Conservation (phyloP, 345 rosid species). For the Salix viminalis region DNA sequence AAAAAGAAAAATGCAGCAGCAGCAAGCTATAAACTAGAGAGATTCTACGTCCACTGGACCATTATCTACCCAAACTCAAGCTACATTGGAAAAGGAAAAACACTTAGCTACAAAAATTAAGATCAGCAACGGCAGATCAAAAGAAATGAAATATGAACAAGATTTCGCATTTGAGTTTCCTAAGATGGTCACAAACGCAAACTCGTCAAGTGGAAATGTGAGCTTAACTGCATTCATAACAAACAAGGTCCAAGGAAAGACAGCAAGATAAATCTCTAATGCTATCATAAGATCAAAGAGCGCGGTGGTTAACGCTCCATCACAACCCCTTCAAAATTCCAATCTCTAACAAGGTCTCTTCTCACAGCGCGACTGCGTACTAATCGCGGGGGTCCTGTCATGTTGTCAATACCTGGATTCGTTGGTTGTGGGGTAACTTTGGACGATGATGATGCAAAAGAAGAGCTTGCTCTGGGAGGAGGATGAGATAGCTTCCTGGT, state of each 20-base stretch:
- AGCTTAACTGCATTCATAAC: slow-evolving; percentile 22
- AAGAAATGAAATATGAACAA: slow-evolving; percentile 8
- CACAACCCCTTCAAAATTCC: slow-evolving; percentile 74
- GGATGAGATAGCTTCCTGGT: slow-evolving; percentile 60
- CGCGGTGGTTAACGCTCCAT: slow-evolving; percentile 39
- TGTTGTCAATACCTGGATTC: slow-evolving; percentile 31
- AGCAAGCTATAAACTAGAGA: not conserved
- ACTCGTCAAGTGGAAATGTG: slow-evolving; percentile 23
- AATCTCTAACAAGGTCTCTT: slow-evolving; percentile 90
- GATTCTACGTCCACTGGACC: not conserved
- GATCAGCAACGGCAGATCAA: not conserved
- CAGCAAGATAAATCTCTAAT: slow-evolving; percentile 13
- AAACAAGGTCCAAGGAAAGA: slow-evolving; percentile 9
- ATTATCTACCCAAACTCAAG: not conserved
- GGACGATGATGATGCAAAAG: slow-evolving; percentile 54
- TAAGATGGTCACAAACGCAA: slow-evolving; percentile 20
- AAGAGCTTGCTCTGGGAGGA: slow-evolving; percentile 46
- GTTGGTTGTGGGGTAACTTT: slow-evolving; percentile 85
- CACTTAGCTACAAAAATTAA: not conserved
- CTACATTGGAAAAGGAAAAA: not conserved
- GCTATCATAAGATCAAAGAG: slow-evolving; percentile 12
- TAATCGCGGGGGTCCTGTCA: slow-evolving; percentile 65
- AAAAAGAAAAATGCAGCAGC: not conserved
- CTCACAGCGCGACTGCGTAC: slow-evolving; percentile 86
- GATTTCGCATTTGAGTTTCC: slow-evolving; percentile 15